Percentiles rank a stretch among this genome's conserved stretches.
phyloP scores from a whole-genome alignment of 805 yeast genomes.

The Clavispora phyllophila region DNA sequence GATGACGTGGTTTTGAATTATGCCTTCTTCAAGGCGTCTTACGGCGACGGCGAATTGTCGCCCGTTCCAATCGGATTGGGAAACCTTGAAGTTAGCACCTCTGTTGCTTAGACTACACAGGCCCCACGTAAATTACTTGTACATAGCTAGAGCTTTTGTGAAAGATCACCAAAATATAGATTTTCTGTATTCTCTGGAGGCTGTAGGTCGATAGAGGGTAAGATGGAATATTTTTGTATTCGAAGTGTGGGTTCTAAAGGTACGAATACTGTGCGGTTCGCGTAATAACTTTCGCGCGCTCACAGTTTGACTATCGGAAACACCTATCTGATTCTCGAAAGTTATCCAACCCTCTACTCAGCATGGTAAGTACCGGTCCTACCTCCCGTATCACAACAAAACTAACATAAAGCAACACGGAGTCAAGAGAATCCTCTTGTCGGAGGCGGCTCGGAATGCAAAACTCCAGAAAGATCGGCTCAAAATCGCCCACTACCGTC shows the following conservation, averaged over 20 bases:
- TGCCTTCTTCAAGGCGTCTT: conserved; percentile 75
- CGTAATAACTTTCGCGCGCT: background rate
- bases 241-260: background rate
- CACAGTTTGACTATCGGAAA: no score
- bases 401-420: conserved; percentile 55
- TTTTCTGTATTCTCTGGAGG: no score
- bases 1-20: conserved; percentile 89
- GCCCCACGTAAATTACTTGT: background rate
- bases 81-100: conserved; percentile 6
- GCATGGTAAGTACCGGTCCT: conserved; percentile 5
- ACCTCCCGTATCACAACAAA: background rate
- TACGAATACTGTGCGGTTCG: background rate
- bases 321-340: background rate
- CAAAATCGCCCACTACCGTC: conserved; percentile 53
- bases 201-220: no score
- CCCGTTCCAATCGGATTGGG: conserved; percentile 22
- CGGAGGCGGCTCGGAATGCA: conserved; percentile 49
- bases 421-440: conserved; percentile 53
- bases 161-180: background rate
- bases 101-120: background rate
- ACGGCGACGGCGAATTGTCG: conserved; percentile 37
- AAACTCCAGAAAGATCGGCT: conserved; percentile 55
- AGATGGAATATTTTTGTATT: background rate
- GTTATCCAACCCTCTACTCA: background rate
- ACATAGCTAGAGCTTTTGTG: background rate